phyloP scores from a whole-genome alignment of 2,329 filamentous ascomycete genomes.

The Alternaria incomplexa region DNA sequence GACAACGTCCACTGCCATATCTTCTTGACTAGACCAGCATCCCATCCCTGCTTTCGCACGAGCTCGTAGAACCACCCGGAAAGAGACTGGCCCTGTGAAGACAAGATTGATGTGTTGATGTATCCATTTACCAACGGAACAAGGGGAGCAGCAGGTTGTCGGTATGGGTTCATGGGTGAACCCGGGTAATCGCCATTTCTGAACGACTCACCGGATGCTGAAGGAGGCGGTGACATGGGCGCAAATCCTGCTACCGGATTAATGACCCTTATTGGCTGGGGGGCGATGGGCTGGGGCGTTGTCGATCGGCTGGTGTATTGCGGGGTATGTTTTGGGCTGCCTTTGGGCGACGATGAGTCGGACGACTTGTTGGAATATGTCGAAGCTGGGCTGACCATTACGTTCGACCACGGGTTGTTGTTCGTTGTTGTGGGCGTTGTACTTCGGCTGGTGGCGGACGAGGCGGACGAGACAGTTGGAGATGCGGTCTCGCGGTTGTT shows the following conservation, averaged over 20 bases:
- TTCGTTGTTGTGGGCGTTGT: slow-evolving; percentile 45
- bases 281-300: slow-evolving; percentile 39
- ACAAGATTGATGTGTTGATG: slow-evolving; percentile 44
- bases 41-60: slow-evolving; percentile 45
- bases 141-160: slow-evolving; percentile 32
- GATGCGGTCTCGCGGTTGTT: slow-evolving; percentile 42
- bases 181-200: slow-evolving; percentile 37
- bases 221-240: slow-evolving; percentile 39
- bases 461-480: slow-evolving; percentile 49
- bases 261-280: slow-evolving; percentile 44
- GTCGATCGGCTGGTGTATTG: slow-evolving; percentile 48
- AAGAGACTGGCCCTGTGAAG: slow-evolving; percentile 45
- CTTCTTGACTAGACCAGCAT: slow-evolving; percentile 40
- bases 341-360: slow-evolving; percentile 42
- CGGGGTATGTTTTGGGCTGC: slow-evolving; percentile 46
- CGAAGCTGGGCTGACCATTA: slow-evolving; percentile 41
- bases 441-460: slow-evolving; percentile 46
- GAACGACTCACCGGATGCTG: slow-evolving; percentile 38
- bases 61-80: slow-evolving; percentile 47
- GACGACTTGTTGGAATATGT: slow-evolving; percentile 38
- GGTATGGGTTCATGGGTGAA: slow-evolving; percentile 45
- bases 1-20: slow-evolving; percentile 51
- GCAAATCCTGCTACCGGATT: slow-evolving; percentile 43
- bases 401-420: slow-evolving; percentile 49
- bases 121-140: slow-evolving; percentile 45